A percentile compares a stretch with the other conserved stretches of the same genome.
These are phyloP conservation scores for Prosopis cineraria DNA, from an alignment of 306 rosid genomes.

Conservation along the genomic window DNA sequence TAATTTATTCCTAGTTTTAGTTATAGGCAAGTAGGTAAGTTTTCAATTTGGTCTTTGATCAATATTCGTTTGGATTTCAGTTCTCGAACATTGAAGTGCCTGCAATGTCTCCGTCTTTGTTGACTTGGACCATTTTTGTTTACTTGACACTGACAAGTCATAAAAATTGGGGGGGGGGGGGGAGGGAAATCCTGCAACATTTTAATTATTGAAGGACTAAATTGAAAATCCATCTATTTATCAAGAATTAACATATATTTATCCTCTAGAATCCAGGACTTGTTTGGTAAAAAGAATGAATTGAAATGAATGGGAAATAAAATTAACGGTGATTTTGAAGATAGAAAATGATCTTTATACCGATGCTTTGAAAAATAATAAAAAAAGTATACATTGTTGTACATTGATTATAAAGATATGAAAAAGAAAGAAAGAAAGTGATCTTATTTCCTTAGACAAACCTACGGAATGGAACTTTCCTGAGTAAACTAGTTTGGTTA, in stretches of 20 bases:
- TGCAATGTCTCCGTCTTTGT: not conserved
- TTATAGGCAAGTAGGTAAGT: not conserved
- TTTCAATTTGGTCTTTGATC: not conserved
- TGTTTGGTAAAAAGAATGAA: not conserved
- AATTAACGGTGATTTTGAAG: not conserved
- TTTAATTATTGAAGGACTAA: not conserved
- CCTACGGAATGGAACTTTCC: not conserved
- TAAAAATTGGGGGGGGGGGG: not conserved
- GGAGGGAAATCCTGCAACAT: not conserved
- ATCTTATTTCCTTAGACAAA: not conserved
- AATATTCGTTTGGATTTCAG: not conserved
- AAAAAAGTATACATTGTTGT: not conserved
- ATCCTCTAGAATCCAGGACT: not conserved
- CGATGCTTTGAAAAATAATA: not conserved
- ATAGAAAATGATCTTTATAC: not conserved
- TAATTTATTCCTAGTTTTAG: slow-evolving; percentile 28
- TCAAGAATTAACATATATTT: not conserved
- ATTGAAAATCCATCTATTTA: not conserved
- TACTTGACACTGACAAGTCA: not conserved
- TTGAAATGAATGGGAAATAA: not conserved
- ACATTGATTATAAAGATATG: not conserved
- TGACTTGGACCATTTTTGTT: not conserved
- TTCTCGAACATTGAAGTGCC: not conserved
- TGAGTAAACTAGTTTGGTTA: not conserved
- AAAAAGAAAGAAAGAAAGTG: not conserved